A percentile compares a stretch with the other conserved stretches of the same genome.
Evolutionary conservation across 257 asterid genomes (phyloP).

Genomic region (Catharanthus roseus): DNA sequence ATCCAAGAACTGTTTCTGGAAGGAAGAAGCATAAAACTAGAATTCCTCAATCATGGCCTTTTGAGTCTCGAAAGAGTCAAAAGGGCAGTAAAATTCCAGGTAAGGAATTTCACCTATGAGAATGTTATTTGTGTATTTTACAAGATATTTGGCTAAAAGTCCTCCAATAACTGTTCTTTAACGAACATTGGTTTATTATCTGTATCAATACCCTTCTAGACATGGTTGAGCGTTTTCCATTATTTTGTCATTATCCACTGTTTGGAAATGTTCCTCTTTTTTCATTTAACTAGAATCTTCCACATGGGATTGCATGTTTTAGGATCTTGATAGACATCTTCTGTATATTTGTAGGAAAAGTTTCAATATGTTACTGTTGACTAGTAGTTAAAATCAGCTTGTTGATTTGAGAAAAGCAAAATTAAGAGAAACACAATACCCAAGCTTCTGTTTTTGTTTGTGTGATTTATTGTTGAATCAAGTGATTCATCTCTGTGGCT

Average conservation of each 20-base stretch:
- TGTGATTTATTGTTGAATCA: not conserved
- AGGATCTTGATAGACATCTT: not conserved
- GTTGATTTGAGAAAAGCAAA: not conserved
- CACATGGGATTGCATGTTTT: too few species aligned
- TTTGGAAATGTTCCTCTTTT: not conserved
- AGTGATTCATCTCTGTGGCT: not conserved
- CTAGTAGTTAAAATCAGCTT: not conserved
- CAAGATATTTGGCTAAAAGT: not conserved
- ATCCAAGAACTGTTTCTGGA: conserved; percentile 62
- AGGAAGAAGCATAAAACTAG: conserved; percentile 61
- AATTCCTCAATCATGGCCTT: conserved; percentile 63
- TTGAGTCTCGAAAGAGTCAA: conserved; percentile 53
- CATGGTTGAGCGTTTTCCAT: not conserved
- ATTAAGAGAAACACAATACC: not conserved
- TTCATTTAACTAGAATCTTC: too few species aligned
- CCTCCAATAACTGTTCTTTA: not conserved
- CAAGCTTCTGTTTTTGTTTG: not conserved
- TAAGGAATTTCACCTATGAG: conserved; percentile 12
- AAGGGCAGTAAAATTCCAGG: conserved; percentile 55
- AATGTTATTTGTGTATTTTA: not conserved
- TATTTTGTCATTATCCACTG: not conserved
- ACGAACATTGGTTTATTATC: not conserved
- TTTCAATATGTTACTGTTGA: not conserved
- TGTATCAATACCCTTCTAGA: not conserved
- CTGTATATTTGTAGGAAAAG: not conserved